These are phyloP conservation scores for Saccharomycopsis crataegensis DNA, from an alignment of 1,139 yeast species.

Conservation along the genomic window DNA sequence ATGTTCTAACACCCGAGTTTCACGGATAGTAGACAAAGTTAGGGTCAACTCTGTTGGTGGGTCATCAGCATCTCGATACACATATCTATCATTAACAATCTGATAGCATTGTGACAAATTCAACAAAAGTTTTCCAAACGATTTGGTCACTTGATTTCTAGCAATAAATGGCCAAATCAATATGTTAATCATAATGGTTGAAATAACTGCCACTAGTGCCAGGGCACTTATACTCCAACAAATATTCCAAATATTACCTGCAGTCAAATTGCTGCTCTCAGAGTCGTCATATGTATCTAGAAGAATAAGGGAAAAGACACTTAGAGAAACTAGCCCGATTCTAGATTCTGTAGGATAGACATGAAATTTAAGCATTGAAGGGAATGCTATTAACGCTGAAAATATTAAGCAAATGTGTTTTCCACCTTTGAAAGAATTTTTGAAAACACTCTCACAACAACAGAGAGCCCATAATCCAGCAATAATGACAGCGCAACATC, in stretches of 20 bases:
- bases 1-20: slow-evolving; percentile 40
- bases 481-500: not conserved
- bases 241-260: slow-evolving; percentile 28
- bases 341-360: slow-evolving; percentile 29
- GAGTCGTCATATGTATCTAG: slow-evolving; percentile 26
- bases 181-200: slow-evolving; percentile 37
- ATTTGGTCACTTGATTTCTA: slow-evolving; percentile 34
- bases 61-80: slow-evolving; percentile 40
- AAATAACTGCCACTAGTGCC: slow-evolving; percentile 32
- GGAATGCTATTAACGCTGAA: slow-evolving; percentile 24
- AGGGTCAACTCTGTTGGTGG: slow-evolving; percentile 38
- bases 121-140: slow-evolving; percentile 33
- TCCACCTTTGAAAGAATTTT: not conserved
- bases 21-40: slow-evolving; percentile 38
- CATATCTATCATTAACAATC: slow-evolving; percentile 38
- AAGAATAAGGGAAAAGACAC: slow-evolving; percentile 35
- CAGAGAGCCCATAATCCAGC: slow-evolving; percentile 2
- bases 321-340: slow-evolving; percentile 35
- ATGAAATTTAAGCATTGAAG: slow-evolving; percentile 26
- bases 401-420: not conserved
- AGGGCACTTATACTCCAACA: slow-evolving; percentile 37
- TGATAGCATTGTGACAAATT: slow-evolving; percentile 41
- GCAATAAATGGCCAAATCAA: slow-evolving; percentile 44
- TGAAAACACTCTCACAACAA: not conserved
- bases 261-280: slow-evolving; percentile 20